These are phyloP conservation scores for Aspergillus spinulosporus DNA, from an alignment of 2,329 filamentous ascomycete species.

Conservation along the genomic window DNA sequence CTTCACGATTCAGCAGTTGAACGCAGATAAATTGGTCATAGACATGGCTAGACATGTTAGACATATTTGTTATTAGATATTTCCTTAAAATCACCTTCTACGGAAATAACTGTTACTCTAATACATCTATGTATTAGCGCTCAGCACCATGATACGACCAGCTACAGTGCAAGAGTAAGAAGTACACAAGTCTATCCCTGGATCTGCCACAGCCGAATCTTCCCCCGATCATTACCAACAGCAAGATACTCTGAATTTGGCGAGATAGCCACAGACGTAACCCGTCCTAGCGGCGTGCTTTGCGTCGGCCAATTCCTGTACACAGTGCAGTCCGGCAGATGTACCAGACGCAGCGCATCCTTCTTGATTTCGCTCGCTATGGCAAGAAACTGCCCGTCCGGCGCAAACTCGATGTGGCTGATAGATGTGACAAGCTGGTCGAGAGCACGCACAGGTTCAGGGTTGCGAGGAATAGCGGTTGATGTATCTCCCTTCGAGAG, in stretches of 20 bases:
- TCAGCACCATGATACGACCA: not conserved
- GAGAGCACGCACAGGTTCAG: conserved; percentile 70
- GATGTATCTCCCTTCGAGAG: conserved; percentile 25
- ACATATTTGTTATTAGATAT: not conserved
- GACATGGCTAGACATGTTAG: conserved; percentile 6
- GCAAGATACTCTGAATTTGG: conserved; percentile 69
- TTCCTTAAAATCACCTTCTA: not conserved
- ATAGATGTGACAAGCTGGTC: conserved; percentile 87
- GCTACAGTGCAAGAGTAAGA: not conserved
- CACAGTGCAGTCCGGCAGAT: conserved; percentile 87
- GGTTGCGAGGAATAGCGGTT: conserved; percentile 61
- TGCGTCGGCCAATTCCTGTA: conserved; percentile 97
- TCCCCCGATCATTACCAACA: conserved; percentile 84
- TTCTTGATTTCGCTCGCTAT: conserved; percentile 86
- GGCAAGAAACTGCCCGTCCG: conserved; percentile 84
- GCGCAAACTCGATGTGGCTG: conserved; percentile 75
- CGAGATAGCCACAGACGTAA: conserved; percentile 72
- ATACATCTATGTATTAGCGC: not conserved
- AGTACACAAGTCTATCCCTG: conserved; percentile 51
- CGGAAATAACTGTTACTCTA: not conserved
- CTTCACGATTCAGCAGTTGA: conserved; percentile 4
- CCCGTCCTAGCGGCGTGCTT: conserved; percentile 80
- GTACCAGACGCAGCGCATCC: conserved; percentile 76
- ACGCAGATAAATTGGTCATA: conserved; percentile 2
- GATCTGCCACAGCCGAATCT: conserved; percentile 90